phyloP scores from a whole-genome alignment of 164 flowering plant species.

The Cinnamomum micranthum region DNA sequence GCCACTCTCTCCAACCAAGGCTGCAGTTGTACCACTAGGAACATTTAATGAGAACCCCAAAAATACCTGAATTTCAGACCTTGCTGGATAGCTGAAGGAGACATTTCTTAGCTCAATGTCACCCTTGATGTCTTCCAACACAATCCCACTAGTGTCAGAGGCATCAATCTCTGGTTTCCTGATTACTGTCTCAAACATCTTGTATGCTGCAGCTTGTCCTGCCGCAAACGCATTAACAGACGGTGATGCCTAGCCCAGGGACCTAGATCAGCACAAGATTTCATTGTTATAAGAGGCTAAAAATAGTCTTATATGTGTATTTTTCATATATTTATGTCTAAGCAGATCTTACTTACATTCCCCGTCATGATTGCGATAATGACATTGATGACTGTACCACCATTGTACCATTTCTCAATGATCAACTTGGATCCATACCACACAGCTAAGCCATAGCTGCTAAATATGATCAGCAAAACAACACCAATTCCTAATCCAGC shows the following conservation, averaged over 20 bases:
- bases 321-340: background rate
- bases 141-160: constrained; percentile 36
- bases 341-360: constrained; percentile 44
- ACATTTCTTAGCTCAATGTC: constrained; percentile 74
- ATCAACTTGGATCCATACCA: constrained; percentile 67
- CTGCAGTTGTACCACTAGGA: constrained; percentile 61
- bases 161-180: constrained; percentile 58
- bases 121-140: constrained; percentile 57
- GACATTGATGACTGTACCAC: constrained; percentile 58
- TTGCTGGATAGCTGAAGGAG: constrained; percentile 65
- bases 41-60: constrained; percentile 49
- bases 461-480: constrained; percentile 25
- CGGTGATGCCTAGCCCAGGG: constrained; percentile 57
- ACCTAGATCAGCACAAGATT: constrained; percentile 27
- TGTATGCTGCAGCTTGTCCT: constrained; percentile 74
- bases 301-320: too few relatives aligned
- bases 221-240: constrained; percentile 53
- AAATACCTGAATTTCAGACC: constrained; percentile 73
- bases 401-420: constrained; percentile 52
- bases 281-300: background rate
- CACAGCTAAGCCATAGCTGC: constrained; percentile 52
- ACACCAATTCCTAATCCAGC: constrained; percentile 60
- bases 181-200: constrained; percentile 69
- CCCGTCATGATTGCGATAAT: constrained; percentile 55
- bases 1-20: constrained; percentile 83